Evolutionary conservation across 805 yeast genomes (phyloP), one percentile per base, ranked within the genome.

Genomic region (Monosporozyma unispora): DNA sequence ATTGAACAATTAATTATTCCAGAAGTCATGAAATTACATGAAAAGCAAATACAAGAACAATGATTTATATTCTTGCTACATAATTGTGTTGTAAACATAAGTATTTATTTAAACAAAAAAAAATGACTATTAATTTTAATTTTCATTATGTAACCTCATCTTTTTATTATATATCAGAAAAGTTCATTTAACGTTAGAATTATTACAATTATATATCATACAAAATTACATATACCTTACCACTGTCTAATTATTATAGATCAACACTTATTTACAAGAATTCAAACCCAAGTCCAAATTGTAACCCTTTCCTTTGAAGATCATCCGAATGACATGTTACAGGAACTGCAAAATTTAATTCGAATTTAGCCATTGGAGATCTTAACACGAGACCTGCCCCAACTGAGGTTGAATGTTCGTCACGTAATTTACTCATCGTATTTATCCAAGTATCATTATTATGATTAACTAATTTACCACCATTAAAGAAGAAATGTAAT

Each of bases 1-100:
- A 86, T 91, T 50, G 98, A 91, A 67, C 77, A 83, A 29, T 52
- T 82, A 44, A 87, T 91, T 46, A 79, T 93, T 4, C 97, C 98
- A 0, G 78, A 75, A 46, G 90, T 89, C 4, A 74, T 86, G 25
- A 61, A 69, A 50, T 69, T 74, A 48, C 99, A 91, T 64, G 62
- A 69, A n/a, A 39, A 39, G n/a, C 42, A 39, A 21, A 39, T 39
- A 39, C 42, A 45, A 22, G 44, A 41, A 16, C 44, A 41, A 39
- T 39, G 21, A 21, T 39, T 19, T 39, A 8, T 21, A 21, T 39
- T 39, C 42, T 21, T 19, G 25, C 22, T 21, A 21, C n/a, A 10
- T 21, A 5, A 39, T 2, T 12, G 25, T 39, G 25, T 21, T 21
- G 16, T 39, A 21, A 10, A 35, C 27, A 38, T 39, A 46, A 37